phyloP scores from a whole-genome alignment of 768 basidiomycete genomes.

The Boletus barrowsii region DNA sequence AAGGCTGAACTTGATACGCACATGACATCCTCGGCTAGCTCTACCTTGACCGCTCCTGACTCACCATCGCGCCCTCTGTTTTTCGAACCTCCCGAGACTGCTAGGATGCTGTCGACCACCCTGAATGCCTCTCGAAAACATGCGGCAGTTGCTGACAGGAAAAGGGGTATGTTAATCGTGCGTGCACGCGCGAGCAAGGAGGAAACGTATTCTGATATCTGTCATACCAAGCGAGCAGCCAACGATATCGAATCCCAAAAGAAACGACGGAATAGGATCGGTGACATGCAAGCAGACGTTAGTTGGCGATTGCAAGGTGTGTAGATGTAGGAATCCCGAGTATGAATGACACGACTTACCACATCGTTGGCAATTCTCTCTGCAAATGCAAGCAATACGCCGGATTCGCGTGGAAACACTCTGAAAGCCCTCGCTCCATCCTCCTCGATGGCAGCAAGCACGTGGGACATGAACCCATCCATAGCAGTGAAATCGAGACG shows the following conservation, averaged over 20 bases:
- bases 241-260: no score
- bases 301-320: no score
- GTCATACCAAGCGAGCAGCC: background rate
- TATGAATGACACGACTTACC: constrained; percentile 40
- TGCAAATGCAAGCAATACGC: constrained; percentile 77
- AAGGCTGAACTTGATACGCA: constrained; percentile 37
- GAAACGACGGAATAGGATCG: background rate
- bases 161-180: constrained; percentile 65
- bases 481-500: constrained; percentile 86
- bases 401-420: constrained; percentile 79
- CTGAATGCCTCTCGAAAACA: constrained; percentile 86
- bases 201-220: constrained; percentile 87
- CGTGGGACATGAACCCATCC: constrained; percentile 81
- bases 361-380: constrained; percentile 86
- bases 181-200: constrained; percentile 75
- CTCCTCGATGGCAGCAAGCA: constrained; percentile 61
- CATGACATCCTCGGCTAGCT: constrained; percentile 80
- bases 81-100: constrained; percentile 39
- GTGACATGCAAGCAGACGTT: background rate
- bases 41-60: constrained; percentile 36
- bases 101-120: constrained; percentile 73
- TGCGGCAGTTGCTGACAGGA: constrained; percentile 84
- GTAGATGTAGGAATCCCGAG: background rate
- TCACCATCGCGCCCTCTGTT: constrained; percentile 6
- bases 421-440: constrained; percentile 80